Percentiles rank a stretch among this genome's conserved stretches.
These are phyloP conservation scores for Mycena venus DNA, from an alignment of 768 basidiomycete species.

Conservation along the genomic window DNA sequence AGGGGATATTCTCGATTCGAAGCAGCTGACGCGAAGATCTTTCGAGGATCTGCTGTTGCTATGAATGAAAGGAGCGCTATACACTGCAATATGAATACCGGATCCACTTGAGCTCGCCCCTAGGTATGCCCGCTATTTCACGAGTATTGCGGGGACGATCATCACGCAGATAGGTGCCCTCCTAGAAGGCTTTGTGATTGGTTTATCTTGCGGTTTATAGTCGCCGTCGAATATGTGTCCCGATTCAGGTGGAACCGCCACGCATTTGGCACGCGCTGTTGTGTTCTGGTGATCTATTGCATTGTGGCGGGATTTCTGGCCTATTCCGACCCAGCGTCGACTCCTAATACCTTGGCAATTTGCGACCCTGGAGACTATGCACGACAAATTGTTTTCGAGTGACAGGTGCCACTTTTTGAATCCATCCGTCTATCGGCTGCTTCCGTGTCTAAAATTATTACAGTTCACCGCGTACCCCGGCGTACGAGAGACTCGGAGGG, in stretches of 20 bases:
- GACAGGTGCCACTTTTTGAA: constrained; percentile 2
- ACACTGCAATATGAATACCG: not conserved
- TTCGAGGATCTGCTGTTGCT: too few species aligned
- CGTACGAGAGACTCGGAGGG: not conserved
- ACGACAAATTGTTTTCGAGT: not conserved
- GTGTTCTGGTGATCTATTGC: constrained; percentile 11
- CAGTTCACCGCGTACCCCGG: not conserved
- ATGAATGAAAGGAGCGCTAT: too few species aligned
- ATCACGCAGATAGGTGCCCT: not conserved
- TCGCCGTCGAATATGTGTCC: not conserved
- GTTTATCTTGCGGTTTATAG: not conserved
- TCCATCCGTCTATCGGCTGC: not conserved
- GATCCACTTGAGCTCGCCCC: not conserved
- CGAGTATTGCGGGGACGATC: not conserved
- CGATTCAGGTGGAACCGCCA: not conserved
- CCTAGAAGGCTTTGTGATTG: not conserved
- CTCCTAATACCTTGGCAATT: not conserved
- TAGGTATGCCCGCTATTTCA: not conserved
- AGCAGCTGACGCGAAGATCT: not conserved
- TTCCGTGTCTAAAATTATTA: not conserved
- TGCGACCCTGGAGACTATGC: not conserved
- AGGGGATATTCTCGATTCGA: not conserved
- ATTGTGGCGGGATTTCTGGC: not conserved
- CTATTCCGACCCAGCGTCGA: not conserved
- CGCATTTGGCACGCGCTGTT: constrained; percentile 5